Base-by-base conservation (phyloP, 2,329 filamentous ascomycete species). In the Orbilia javanica region DNA sequence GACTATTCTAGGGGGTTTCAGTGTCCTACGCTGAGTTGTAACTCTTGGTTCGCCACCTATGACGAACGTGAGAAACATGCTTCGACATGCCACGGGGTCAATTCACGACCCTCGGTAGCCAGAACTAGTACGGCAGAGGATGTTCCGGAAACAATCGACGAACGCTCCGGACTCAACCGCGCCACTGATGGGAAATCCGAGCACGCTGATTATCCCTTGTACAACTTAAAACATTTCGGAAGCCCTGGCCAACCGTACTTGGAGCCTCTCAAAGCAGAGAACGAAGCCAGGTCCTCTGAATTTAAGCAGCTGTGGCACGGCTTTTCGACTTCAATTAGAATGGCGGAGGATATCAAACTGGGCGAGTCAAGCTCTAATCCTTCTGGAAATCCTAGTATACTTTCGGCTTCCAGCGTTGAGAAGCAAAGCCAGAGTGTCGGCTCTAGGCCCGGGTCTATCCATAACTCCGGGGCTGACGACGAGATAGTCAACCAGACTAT, bases 241-340 rank as follows among this genome's bases (percentile, higher is more conserved):
- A 18, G 46, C n/a, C 39, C 39, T 8, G 25, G 18, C 13, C 18
- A 71, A 10, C 18, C 13, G 25, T 20, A 8, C 4, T 15, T 50
- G 6, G 50, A 57, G 8, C 20, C 60, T 8, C 29, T 44, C 7
- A 52, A 22, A 20, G 18, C 44, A 29, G n/a, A 42, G 15, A 39
- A 66, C 7, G 42, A 52, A 25, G 22, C 62, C 25, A 48, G 42
- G 18, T 34, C 53, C n/a, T 68, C 74, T 1, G 74, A 78, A 11
- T 63, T 78, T 20, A 50, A 55, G 36, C 67, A 78, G 27, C 53
- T 78, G 29, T 78, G 74, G 74, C 52, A 64, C 5, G 74, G 74
- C 1, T 78, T 78, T 34, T 46, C 67, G 3, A 57, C 52, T 1
- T 63, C 74, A 2, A 50, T 78, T 8, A 78, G 72, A 44, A 72